Conservation (phyloP, 352 stramenopile species). For the Aphanomyces invadans region DNA sequence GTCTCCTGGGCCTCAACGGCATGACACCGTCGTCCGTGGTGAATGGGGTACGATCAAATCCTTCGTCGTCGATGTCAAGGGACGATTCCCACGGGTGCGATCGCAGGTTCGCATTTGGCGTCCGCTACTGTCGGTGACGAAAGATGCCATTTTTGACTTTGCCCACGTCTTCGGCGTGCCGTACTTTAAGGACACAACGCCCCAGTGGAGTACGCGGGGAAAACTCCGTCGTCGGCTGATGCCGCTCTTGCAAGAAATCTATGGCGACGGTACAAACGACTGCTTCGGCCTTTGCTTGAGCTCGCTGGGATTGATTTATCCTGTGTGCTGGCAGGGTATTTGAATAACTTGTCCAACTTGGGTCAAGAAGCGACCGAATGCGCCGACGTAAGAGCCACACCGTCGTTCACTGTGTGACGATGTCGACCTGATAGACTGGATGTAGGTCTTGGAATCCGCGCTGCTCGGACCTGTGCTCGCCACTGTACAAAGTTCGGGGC, state of each 20-base stretch:
- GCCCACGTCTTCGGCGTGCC: slow-evolving; percentile 92
- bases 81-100: background rate
- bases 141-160: slow-evolving; percentile 92
- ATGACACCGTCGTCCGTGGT: slow-evolving; percentile 82
- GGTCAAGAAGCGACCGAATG: slow-evolving; percentile 75
- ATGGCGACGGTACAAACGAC: slow-evolving; percentile 83
- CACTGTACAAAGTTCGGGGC: slow-evolving; percentile 45
- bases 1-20: slow-evolving; percentile 90
- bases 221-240: slow-evolving; percentile 94
- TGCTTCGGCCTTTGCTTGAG: background rate
- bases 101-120: slow-evolving; percentile 66
- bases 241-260: slow-evolving; percentile 92
- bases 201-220: slow-evolving; percentile 93
- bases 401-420: background rate
- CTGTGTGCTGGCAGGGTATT: slow-evolving; percentile 36
- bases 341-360: slow-evolving; percentile 73
- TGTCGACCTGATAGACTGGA: background rate
- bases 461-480: slow-evolving; percentile 56
- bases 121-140: slow-evolving; percentile 90
- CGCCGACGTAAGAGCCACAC: too few species aligned
- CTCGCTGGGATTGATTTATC: background rate
- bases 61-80: background rate
- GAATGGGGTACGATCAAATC: slow-evolving; percentile 39
- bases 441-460: slow-evolving; percentile 44
- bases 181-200: slow-evolving; percentile 97